Conservation (phyloP, 192 early-diverging fungal genomes). For the Linnemannia exigua region DNA sequence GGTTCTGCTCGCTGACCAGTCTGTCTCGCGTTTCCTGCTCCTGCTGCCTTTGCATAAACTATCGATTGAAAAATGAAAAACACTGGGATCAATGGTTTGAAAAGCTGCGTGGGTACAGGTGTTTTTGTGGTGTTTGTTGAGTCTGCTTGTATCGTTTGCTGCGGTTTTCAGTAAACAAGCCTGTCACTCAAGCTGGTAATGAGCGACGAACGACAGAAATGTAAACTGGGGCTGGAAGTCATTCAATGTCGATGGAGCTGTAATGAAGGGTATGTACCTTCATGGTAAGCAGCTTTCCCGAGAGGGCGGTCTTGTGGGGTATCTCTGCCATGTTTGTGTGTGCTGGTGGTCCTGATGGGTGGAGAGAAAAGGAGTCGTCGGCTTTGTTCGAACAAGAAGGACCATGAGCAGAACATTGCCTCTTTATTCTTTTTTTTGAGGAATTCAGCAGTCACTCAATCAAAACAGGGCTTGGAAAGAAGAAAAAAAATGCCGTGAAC, state of each 20-base stretch:
- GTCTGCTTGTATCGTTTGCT: neutral
- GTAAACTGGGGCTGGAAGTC: neutral
- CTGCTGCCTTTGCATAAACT: slow-evolving; percentile 60
- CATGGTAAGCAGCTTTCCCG: slow-evolving; percentile 42
- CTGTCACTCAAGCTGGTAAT: neutral
- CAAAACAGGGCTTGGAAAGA: neutral
- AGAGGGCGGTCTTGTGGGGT: slow-evolving; percentile 40
- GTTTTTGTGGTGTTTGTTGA: neutral
- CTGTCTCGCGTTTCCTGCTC: slow-evolving; percentile 44
- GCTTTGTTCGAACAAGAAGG: neutral
- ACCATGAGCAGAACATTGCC: neutral
- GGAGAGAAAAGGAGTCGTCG: neutral
- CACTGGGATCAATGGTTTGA: no score
- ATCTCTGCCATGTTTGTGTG: slow-evolving; percentile 18
- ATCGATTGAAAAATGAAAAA: neutral
- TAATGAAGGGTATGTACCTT: slow-evolving; percentile 6
- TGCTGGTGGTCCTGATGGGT: neutral
- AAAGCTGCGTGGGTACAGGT: no score
- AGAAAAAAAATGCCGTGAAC: slow-evolving; percentile 7
- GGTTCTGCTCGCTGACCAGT: slow-evolving; percentile 40
- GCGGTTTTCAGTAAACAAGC: neutral
- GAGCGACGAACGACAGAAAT: neutral
- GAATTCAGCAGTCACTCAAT: slow-evolving; percentile 8
- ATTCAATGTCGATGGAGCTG: neutral
- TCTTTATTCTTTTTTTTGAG: neutral